phyloP scores from a whole-genome alignment of 2,329 filamentous ascomycete genomes.

The Endothia cerciana region DNA sequence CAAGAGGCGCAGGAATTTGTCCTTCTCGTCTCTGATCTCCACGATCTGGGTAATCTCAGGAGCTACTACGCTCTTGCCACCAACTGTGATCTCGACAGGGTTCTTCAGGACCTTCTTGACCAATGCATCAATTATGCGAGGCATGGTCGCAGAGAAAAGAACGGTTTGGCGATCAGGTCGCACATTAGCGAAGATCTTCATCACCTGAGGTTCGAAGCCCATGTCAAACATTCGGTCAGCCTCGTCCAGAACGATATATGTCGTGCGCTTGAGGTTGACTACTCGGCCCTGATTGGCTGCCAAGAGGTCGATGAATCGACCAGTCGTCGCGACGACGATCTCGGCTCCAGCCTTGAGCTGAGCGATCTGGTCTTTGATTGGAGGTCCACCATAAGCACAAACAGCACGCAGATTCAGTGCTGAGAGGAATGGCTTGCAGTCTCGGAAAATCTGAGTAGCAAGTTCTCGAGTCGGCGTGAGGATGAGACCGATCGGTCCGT shows the following conservation, averaged over 20 bases:
- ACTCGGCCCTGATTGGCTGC: slow-evolving; percentile 93
- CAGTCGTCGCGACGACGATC: slow-evolving; percentile 93
- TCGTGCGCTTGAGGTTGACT: slow-evolving; percentile 85
- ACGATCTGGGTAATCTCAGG: slow-evolving; percentile 94
- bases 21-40: slow-evolving; percentile 79
- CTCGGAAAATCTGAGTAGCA: slow-evolving; percentile 89
- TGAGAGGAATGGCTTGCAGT: slow-evolving; percentile 93
- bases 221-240: slow-evolving; percentile 99
- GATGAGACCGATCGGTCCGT: slow-evolving; percentile 86
- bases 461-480: slow-evolving; percentile 95
- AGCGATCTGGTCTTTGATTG: slow-evolving; percentile 96
- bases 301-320: slow-evolving; percentile 92
- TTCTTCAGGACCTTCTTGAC: slow-evolving; percentile 86
- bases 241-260: slow-evolving; percentile 94
- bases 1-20: slow-evolving; percentile 82
- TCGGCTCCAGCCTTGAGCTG: slow-evolving; percentile 94
- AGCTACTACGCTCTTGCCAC: slow-evolving; percentile 83
- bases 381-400: slow-evolving; percentile 91
- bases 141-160: slow-evolving; percentile 95
- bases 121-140: slow-evolving; percentile 86
- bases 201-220: slow-evolving; percentile 98
- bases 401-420: slow-evolving; percentile 83
- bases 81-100: slow-evolving; percentile 90
- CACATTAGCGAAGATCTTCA: slow-evolving; percentile 92
- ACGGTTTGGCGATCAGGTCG: slow-evolving; percentile 92